Percentiles rank a stretch among this genome's conserved stretches.
Conservation (phyloP, 2,329 filamentous ascomycete species). For the Neopestalotiopsis sp. region DNA sequence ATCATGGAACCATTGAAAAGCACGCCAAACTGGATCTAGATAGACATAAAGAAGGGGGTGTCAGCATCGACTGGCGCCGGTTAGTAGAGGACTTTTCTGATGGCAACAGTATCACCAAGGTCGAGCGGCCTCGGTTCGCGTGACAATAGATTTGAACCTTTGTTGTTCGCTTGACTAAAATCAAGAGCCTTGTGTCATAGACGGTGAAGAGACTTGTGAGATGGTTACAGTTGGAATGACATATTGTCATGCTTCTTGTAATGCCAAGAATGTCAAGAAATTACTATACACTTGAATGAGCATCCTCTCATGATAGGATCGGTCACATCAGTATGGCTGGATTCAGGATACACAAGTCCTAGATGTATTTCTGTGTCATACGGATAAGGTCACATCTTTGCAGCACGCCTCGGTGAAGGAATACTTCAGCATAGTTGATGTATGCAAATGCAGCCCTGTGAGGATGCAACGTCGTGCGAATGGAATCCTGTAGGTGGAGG, state of each 20-base stretch:
- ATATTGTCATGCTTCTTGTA: background rate
- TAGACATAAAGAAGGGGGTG: slow-evolving; percentile 13
- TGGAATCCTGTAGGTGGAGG: background rate
- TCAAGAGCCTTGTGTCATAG: background rate
- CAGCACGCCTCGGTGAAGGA: background rate
- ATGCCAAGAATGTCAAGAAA: background rate
- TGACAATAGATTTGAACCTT: background rate
- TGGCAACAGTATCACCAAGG: slow-evolving; percentile 15
- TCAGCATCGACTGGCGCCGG: slow-evolving; percentile 18
- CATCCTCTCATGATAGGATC: background rate
- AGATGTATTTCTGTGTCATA: background rate
- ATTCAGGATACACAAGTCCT: too few species aligned
- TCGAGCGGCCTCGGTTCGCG: background rate
- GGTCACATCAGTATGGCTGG: background rate
- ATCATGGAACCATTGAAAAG: slow-evolving; percentile 35
- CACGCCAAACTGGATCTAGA: slow-evolving; percentile 3
- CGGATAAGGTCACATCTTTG: background rate
- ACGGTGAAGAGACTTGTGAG: background rate
- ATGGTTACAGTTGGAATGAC: background rate
- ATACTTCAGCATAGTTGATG: background rate
- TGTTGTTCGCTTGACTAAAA: background rate
- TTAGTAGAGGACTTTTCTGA: slow-evolving; percentile 16
- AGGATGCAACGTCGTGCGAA: background rate
- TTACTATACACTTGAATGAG: background rate
- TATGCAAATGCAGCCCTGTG: background rate